These are phyloP conservation scores for Vittaforma corneae DNA, from an alignment of 371 early-diverging fungal genomes.

Conservation along the genomic window DNA sequence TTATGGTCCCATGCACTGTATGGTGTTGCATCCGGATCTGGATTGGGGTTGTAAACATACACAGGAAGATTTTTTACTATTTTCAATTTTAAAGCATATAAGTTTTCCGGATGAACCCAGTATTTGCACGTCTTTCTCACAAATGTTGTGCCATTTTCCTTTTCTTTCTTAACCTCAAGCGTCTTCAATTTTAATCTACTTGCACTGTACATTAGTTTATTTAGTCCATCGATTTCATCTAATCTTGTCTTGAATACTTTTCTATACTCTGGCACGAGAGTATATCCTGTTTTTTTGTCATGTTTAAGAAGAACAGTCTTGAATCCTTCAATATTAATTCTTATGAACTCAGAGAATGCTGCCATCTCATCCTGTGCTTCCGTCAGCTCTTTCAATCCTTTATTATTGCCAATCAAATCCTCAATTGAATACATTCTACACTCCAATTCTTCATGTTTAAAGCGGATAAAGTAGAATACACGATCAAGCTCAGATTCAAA, in stretches of 20 bases:
- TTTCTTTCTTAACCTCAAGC: conserved; percentile 15
- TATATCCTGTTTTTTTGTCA: conserved; percentile 75
- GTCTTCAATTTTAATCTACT: conserved; percentile 30
- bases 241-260: conserved; percentile 70
- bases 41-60: conserved; percentile 61
- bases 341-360: conserved; percentile 74
- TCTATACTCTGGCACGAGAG: conserved; percentile 72
- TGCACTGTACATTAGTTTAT: conserved; percentile 70
- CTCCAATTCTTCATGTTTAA: conserved; percentile 6
- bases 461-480: conserved; percentile 3
- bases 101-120: conserved; percentile 83
- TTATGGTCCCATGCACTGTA: conserved; percentile 62
- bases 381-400: background rate
- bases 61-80: conserved; percentile 86
- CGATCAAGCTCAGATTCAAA: conserved; percentile 13
- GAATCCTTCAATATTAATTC: conserved; percentile 85
- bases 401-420: background rate
- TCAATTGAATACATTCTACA: background rate
- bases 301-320: conserved; percentile 88
- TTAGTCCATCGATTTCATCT: conserved; percentile 78
- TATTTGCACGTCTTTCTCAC: conserved; percentile 66
- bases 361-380: conserved; percentile 63
- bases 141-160: conserved; percentile 38
- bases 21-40: conserved; percentile 5
- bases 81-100: conserved; percentile 78